phyloP scores from a whole-genome alignment of 257 asterid species.

The Gentiana straminea region DNA sequence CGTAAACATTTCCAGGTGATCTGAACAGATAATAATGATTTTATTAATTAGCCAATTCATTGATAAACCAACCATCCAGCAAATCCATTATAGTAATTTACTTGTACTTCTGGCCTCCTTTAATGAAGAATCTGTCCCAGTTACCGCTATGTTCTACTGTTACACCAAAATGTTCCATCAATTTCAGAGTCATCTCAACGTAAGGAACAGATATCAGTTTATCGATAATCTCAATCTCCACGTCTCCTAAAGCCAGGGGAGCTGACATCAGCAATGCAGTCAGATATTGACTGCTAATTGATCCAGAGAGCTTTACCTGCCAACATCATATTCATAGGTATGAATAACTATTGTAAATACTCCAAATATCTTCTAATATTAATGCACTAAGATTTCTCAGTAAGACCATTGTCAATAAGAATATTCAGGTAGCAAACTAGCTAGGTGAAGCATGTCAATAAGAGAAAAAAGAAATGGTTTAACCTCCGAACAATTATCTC shows the following conservation, averaged over 20 bases:
- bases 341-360: no score
- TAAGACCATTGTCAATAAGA: no score
- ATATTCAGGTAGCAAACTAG: no score
- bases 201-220: conserved; percentile 91
- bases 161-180: conserved; percentile 99
- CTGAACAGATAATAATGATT: conserved; percentile 20
- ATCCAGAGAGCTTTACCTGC: conserved; percentile 97
- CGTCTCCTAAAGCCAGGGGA: conserved; percentile 82
- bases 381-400: no score
- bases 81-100: conserved; percentile 19
- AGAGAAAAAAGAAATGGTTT: no score
- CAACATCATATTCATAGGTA: background rate
- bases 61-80: background rate
- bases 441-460: no score
- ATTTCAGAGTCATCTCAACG: conserved; percentile 94
- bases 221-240: conserved; percentile 88
- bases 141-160: conserved; percentile 66
- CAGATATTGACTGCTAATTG: conserved; percentile 90
- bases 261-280: conserved; percentile 98
- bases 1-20: conserved; percentile 93
- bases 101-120: conserved; percentile 96
- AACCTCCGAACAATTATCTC: no score
- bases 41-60: conserved; percentile 1
- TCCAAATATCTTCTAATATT: no score
- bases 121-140: conserved; percentile 81